These are phyloP conservation scores for Mallotus nudiflorus DNA, from an alignment of 345 rosid genomes.

Conservation along the genomic window DNA sequence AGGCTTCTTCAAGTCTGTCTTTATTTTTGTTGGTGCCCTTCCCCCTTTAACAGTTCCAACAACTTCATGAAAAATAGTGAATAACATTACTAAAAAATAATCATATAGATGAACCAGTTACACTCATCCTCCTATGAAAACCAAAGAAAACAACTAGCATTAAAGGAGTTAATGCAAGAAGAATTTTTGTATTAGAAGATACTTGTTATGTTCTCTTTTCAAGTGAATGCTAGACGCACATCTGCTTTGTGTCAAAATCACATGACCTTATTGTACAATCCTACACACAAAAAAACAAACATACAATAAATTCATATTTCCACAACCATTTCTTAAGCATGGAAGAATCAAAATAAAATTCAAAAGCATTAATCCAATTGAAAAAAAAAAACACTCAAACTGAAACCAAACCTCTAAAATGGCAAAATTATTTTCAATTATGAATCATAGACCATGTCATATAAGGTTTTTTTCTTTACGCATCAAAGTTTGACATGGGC, in stretches of 20 bases:
- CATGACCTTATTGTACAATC: conserved; percentile 95
- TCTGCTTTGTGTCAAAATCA: conserved; percentile 91
- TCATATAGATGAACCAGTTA: conserved; percentile 62
- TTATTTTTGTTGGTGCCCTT: conserved; percentile 89
- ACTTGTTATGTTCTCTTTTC: conserved; percentile 80
- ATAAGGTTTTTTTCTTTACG: too few relatives aligned
- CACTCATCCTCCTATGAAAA: conserved; percentile 90
- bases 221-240: conserved; percentile 90
- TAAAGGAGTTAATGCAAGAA: conserved; percentile 92
- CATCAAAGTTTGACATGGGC: too few relatives aligned
- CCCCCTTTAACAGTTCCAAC: conserved; percentile 99
- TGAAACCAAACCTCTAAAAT: conserved; percentile 67
- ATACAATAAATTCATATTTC: not conserved
- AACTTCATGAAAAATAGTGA: conserved; percentile 49
- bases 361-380: too few relatives aligned
- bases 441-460: too few relatives aligned
- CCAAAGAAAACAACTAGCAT: conserved; percentile 96
- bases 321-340: too few relatives aligned
- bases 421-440: too few relatives aligned
- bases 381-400: too few relatives aligned
- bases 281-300: conserved; percentile 31
- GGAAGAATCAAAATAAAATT: too few relatives aligned
- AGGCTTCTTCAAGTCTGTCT: conserved; percentile 94
- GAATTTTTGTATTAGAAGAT: conserved; percentile 77
- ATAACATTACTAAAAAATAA: conserved; percentile 3